Percentiles rank a stretch among this genome's conserved stretches.
These are phyloP conservation scores for Aureobasidium sp. DNA, from an alignment of 2,329 filamentous ascomycete species.

Conservation along the genomic window DNA sequence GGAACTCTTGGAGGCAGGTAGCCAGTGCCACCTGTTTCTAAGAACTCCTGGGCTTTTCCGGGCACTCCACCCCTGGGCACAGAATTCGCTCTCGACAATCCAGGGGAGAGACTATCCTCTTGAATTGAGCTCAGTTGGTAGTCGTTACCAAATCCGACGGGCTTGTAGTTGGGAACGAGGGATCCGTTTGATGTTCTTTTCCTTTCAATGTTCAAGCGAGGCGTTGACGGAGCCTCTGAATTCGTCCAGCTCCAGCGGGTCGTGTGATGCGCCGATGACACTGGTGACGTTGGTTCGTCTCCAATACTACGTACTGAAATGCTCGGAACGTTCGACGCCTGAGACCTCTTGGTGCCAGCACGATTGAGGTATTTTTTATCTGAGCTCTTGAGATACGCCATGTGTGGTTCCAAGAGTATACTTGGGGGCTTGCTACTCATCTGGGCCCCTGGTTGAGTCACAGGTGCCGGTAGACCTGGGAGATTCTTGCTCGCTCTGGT, in stretches of 20 bases:
- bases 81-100: neutral
- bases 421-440: conserved; percentile 6
- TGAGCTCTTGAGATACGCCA: conserved; percentile 6
- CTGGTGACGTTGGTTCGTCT: neutral
- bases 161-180: conserved; percentile 4
- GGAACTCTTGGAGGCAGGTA: conserved; percentile 7
- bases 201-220: conserved; percentile 19
- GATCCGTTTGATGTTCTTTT: conserved; percentile 5
- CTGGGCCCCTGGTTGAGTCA: conserved; percentile 10
- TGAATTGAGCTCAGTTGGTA: neutral
- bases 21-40: conserved; percentile 5
- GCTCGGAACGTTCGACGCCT: conserved; percentile 5
- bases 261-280: neutral
- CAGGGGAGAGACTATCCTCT: conserved; percentile 6
- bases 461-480: neutral
- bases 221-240: conserved; percentile 25
- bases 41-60: conserved; percentile 3
- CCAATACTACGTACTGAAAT: conserved; percentile 9
- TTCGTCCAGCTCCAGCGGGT: conserved; percentile 26
- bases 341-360: neutral
- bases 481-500: neutral
- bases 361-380: conserved; percentile 8
- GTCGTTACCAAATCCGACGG: conserved; percentile 7
- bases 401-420: conserved; percentile 13
- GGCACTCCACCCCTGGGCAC: neutral